Base-by-base conservation (phyloP, 306 rosid genomes). In the Corylus americana region DNA sequence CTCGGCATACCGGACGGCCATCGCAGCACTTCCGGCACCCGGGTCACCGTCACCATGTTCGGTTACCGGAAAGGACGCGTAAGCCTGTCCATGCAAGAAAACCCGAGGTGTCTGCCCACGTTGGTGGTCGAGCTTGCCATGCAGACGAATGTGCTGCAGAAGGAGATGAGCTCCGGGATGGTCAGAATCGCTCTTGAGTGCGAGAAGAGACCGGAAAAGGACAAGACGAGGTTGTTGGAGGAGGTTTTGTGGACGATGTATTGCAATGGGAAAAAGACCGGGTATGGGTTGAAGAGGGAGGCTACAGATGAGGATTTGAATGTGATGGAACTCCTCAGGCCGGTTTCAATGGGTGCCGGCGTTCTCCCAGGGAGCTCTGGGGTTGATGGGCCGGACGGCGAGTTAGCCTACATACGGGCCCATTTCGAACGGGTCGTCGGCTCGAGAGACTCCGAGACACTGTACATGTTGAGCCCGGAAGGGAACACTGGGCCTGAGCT, bases 281-380 rank as follows among this genome's bases (percentile, higher is more conserved):
- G 98, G 0, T 92, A 92, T 17, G 96, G 91, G 4, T 85, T 91
- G 9, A 89, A 63, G 82, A 89, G 96, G 73, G 97, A 91, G 7
- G 87, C 97, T 0, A 59, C 86, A 0, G 97, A 82, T 25, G 97
- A 91, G 42, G 98, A 94, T 11, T 77, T 92, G 31, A 69, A 48
- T 11, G 88, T 89, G 1, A 94, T 94, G 97, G 97, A 94, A 78
- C 50, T 85, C 49, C 92, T 94, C 1, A 90, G 78, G 80, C 85
- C 97, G 0, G 90, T 86, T 22, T 78, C 97, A 0, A 94, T 92
- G 98, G 97, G 97, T 3, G 98, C 94, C 4, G 97, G 97, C 1
- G 92, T 94, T 7, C 79, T 94, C 73, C 97, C 97, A 0, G 79
- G 86, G 42, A 83, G 76, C 44, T 71, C 87, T 0, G 89, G 87